Evolutionary conservation across 2,329 filamentous ascomycete genomes (phyloP), one percentile per base, ranked within the genome.

Genomic region (Daldinia sp.): DNA sequence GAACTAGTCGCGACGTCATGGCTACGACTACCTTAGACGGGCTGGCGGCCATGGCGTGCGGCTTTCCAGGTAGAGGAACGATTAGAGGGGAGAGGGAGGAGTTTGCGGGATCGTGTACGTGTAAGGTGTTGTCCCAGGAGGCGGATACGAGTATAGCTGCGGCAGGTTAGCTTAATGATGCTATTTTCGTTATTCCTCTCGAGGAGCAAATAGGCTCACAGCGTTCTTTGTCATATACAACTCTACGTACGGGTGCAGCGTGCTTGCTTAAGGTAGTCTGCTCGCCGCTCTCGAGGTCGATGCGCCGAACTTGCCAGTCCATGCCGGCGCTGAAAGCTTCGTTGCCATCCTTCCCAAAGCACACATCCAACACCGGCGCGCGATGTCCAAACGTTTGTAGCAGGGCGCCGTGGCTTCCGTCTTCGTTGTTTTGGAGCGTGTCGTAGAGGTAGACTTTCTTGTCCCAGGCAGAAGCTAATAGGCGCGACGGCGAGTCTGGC

Each of bases 391-490:
- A 93, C 68, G 89, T 92, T 68, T 87, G 85, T 29, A 94, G 73
- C 27, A 96, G 82, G 56, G 85, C 85, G 5, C 87, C 89, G 51
- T 80, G 78, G 21, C 84, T 85, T 34, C 73, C 76, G 10, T 67
- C 69, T 11, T 57, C 66, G 58, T 66, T 85, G 83, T 19, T 86
- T 45, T 78, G 78, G 15, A 82, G 80, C 61, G 90, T 85, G 74
- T 96, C 92, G 82, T 98, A 98, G 53, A 94, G 83, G 78, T 97
- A 96, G 58, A 96, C 87, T 76, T 92, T 87, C 78, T 89, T 92
- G 79, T 98, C 94, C 95, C 95, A 99, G 58, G 93, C 97, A 9
- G 94, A 90, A 71, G 94, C 94, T n/a, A 96, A 86, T 34, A 99
- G 85, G 70, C 89, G 90, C 55, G 84, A 87, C 2, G 89, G 85